Conservation (phyloP, 2,329 filamentous ascomycete genomes). For the Xylaria sp. region DNA sequence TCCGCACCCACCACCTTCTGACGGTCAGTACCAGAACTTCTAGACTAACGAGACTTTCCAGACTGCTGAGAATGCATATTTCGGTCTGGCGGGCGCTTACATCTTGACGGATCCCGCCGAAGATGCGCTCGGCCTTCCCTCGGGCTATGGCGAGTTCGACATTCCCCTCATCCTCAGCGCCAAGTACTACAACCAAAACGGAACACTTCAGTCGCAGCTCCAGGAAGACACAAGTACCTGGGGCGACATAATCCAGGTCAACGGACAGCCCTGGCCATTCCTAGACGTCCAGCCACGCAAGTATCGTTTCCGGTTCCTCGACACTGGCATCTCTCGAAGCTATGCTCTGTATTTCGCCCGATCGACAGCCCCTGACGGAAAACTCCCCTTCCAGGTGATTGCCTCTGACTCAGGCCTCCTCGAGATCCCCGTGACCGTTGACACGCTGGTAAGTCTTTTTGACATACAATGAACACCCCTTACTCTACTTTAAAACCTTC, state of each 20-base stretch:
- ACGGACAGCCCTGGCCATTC: constrained; percentile 69
- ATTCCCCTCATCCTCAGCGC: constrained; percentile 62
- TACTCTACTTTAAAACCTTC: not conserved
- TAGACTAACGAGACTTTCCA: constrained; percentile 44
- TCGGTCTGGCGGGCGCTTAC: constrained; percentile 67
- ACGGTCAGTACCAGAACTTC: not conserved
- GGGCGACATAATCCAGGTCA: constrained; percentile 68
- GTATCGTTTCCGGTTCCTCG: constrained; percentile 66
- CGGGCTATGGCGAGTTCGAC: constrained; percentile 62
- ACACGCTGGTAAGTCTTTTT: constrained; percentile 25
- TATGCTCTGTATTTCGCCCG: constrained; percentile 61
- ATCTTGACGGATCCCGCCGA: constrained; percentile 64
- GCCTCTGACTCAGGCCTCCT: constrained; percentile 66
- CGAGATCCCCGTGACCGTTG: constrained; percentile 53
- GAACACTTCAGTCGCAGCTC: constrained; percentile 59
- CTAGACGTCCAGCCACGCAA: constrained; percentile 69
- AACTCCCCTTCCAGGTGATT: constrained; percentile 63
- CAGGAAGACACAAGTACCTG: constrained; percentile 61
- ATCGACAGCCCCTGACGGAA: constrained; percentile 46
- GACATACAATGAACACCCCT: too few species aligned
- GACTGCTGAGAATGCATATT: constrained; percentile 66
- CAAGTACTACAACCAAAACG: constrained; percentile 64
- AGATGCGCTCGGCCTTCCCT: constrained; percentile 60
- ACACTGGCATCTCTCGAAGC: constrained; percentile 60
- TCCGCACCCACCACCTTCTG: not conserved